phyloP scores from a whole-genome alignment of 108 stramenopile genomes.

The Skeletonema marinoi region DNA sequence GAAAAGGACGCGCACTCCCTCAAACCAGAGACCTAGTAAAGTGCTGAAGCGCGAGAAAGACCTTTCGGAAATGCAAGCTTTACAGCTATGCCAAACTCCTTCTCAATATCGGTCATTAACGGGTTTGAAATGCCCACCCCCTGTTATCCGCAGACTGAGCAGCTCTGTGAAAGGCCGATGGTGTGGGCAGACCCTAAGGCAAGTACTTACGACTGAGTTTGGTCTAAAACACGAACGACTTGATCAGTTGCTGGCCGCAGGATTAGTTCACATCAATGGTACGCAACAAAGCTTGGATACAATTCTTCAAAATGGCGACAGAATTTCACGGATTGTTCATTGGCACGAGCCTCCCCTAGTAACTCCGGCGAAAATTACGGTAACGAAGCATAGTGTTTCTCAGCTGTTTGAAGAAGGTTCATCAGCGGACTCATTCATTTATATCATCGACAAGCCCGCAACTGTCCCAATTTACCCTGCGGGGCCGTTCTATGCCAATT shows the following conservation, averaged over 20 bases:
- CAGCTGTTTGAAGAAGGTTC: neutral
- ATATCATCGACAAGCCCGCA: constrained; percentile 77
- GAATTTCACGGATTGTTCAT: constrained; percentile 63
- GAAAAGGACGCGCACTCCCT: constrained; percentile 22
- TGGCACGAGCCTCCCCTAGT: constrained; percentile 85
- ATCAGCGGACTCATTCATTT: constrained; percentile 32
- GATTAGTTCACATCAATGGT: constrained; percentile 69
- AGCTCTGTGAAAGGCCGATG: constrained; percentile 76
- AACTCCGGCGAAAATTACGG: constrained; percentile 52
- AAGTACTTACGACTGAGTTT: constrained; percentile 67
- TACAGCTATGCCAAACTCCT: constrained; percentile 48
- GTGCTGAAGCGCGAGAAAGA: constrained; percentile 46
- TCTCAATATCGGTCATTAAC: constrained; percentile 37
- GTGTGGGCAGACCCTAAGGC: constrained; percentile 61
- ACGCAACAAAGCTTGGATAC: constrained; percentile 24
- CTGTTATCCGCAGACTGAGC: constrained; percentile 53
- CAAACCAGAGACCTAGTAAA: constrained; percentile 50
- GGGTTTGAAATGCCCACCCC: constrained; percentile 66
- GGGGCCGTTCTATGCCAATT: constrained; percentile 81
- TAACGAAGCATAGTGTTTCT: constrained; percentile 60
- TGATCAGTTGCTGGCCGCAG: constrained; percentile 41
- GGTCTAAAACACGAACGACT: constrained; percentile 9
- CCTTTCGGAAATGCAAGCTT: constrained; percentile 46
- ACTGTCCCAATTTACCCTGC: constrained; percentile 83
- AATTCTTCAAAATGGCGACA: constrained; percentile 70